Evolutionary conservation across 768 basidiomycete species (phyloP), one percentile per base, ranked within the genome.

Genomic region (Omphalotus guepiniiformis): DNA sequence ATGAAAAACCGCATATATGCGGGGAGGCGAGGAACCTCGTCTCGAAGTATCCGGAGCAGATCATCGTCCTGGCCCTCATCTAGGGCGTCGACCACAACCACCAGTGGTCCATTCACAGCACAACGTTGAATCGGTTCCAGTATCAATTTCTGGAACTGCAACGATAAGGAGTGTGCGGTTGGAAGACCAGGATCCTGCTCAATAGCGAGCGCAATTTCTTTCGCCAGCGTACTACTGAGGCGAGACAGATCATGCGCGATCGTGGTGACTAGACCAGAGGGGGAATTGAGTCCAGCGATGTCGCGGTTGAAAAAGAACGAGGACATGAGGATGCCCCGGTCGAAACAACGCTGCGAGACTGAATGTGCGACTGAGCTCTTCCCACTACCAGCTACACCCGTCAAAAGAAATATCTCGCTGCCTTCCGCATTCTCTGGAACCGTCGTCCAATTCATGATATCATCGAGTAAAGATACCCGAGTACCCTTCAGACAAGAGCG

Each of bases 291-390:
- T 42, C 50, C 8, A 51, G 29, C 6, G 51, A 51, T 16, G 4
- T 46, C 47, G 1, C 52, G 50, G 13, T 53, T 40, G 49, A 66
- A 64, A 42, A 52, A 66, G 19, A 51, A 64, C 11, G 62, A 65
- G 21, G 64, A 65, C 11, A 60, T 62, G 2, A 64, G 42, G 23
- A 64, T 55, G 25, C 48, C 11, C 36, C 59, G 56, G 11, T 42
- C 50, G 9, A 63, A 60, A 18, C 62, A 64, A 5, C 58, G 32
- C 16, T 35, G 50, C 37, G 62, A 62, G 21, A 64, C 56, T 7
- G 56, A 53, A 37, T 63, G 58, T 3, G 63, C 63, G n/a, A 64
- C 40, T 1, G 58, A 51, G 13, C 59, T 62, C 42, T 65, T 63
- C 13, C 61, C 62, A 1, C 57, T 61, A n/a, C 58, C 63, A 0